Percentiles rank a stretch among this genome's conserved stretches.
Evolutionary conservation across 768 basidiomycete species (phyloP).

Genomic region (Botryobasidium botryosum): DNA sequence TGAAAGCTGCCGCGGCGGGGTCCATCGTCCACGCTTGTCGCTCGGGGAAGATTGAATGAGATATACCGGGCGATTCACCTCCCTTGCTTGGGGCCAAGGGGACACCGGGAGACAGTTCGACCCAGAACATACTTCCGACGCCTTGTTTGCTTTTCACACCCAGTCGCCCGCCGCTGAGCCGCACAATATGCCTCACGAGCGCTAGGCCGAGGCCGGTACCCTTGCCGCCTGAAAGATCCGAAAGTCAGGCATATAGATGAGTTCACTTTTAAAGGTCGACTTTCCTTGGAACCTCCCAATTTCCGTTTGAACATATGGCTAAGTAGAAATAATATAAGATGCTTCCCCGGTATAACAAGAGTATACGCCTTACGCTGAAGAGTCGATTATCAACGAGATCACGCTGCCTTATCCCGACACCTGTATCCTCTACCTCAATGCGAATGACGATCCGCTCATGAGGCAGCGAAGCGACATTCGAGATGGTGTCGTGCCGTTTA

Average conservation of each 20-base stretch:
- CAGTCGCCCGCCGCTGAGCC: slow-evolving; percentile 25
- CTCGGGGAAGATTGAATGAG: too few relatives aligned
- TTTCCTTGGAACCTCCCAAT: slow-evolving; percentile 27
- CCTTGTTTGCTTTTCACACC: slow-evolving; percentile 20
- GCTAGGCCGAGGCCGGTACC: slow-evolving; percentile 28
- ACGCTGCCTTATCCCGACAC: slow-evolving; percentile 23
- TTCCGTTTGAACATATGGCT: slow-evolving; percentile 25
- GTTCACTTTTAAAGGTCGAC: too few relatives aligned
- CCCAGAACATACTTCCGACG: slow-evolving; percentile 15
- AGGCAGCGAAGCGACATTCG: too few relatives aligned
- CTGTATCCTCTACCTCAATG: slow-evolving; percentile 28
- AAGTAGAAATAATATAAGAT: slow-evolving; percentile 7
- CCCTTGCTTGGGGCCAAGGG: too few relatives aligned
- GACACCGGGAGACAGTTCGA: slow-evolving; percentile 15
- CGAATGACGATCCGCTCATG: slow-evolving; percentile 20
- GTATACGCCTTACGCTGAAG: slow-evolving; percentile 13
- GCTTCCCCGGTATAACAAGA: not conserved
- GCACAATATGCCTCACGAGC: slow-evolving; percentile 27
- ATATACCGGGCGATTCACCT: too few relatives aligned
- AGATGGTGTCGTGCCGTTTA: not conserved
- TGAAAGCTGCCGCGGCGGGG: slow-evolving; percentile 9
- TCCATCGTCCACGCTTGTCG: too few relatives aligned
- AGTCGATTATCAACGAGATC: slow-evolving; percentile 22
- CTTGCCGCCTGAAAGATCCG: too few relatives aligned
- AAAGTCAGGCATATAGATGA: too few relatives aligned